These are phyloP conservation scores for Saturnispora kantuleensis DNA, from an alignment of 805 yeast species.

Conservation along the genomic window DNA sequence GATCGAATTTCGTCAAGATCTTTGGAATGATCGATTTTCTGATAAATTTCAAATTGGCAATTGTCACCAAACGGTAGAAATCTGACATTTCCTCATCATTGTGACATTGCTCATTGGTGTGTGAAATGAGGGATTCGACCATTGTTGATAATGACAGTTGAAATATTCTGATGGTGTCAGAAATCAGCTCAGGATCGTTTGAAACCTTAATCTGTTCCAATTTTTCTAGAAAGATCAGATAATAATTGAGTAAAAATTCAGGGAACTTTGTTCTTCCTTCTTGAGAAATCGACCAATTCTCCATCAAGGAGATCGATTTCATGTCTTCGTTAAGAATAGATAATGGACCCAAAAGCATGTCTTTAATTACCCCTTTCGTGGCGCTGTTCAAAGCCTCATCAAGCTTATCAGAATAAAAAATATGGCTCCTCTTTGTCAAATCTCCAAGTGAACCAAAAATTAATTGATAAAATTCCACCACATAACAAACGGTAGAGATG, in stretches of 20 bases:
- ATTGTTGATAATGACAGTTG: conserved; percentile 26
- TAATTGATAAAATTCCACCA: conserved; percentile 36
- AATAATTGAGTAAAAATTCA: conserved; percentile 29
- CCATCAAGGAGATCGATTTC: conserved; percentile 21
- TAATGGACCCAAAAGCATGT: conserved; percentile 21
- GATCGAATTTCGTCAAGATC: conserved; percentile 40
- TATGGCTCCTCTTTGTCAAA: conserved; percentile 34
- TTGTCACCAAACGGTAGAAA: conserved; percentile 27
- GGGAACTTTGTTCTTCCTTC: conserved; percentile 31
- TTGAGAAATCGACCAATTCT: conserved; percentile 30
- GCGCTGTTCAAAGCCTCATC: conserved; percentile 9
- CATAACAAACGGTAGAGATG: conserved; percentile 44
- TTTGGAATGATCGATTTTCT: conserved; percentile 37
- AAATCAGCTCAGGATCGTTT: conserved; percentile 14
- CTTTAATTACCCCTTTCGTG: conserved; percentile 16
- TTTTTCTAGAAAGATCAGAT: conserved; percentile 28
- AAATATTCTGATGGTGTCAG: conserved; percentile 27
- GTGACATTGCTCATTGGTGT: conserved; percentile 17
- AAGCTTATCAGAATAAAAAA: conserved; percentile 28
- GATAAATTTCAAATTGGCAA: conserved; percentile 45
- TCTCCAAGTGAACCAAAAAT: conserved; percentile 26
- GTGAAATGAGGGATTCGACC: conserved; percentile 37
- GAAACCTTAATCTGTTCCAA: conserved; percentile 17
- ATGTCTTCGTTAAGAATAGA: conserved; percentile 21
- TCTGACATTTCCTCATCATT: conserved; percentile 17